Conservation (phyloP, 805 yeast species). For the Cyberlindnera euphorbiiphila region DNA sequence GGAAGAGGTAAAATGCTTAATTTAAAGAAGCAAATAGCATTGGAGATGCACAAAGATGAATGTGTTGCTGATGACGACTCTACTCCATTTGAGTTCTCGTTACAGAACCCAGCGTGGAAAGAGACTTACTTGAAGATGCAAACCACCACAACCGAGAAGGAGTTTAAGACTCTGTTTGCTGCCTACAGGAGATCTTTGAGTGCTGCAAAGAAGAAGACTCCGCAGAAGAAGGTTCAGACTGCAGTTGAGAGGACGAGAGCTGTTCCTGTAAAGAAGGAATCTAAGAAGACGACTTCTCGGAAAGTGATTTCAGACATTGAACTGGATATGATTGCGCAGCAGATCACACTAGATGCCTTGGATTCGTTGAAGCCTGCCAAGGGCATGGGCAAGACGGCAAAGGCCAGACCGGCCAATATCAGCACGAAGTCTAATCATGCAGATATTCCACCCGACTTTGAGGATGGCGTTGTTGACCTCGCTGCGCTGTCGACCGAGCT, state of each 20-base stretch:
- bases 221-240: too few relatives aligned
- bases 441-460: not conserved
- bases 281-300: not conserved
- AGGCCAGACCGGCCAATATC: too few relatives aligned
- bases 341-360: too few relatives aligned
- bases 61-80: too few relatives aligned
- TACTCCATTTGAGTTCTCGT: constrained; percentile 7
- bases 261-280: not conserved
- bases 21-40: constrained; percentile 7
- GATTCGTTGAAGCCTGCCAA: too few relatives aligned
- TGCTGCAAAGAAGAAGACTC: not conserved
- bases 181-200: constrained; percentile 2
- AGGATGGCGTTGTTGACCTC: not conserved
- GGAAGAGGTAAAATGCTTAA: constrained; percentile 11
- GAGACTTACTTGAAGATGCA: constrained; percentile 18
- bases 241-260: too few relatives aligned
- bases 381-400: too few relatives aligned
- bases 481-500: not conserved
- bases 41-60: too few relatives aligned
- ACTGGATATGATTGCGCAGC: too few relatives aligned
- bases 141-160: constrained; percentile 5
- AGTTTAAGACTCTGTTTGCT: constrained; percentile 7
- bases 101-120: constrained; percentile 16
- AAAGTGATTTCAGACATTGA: too few relatives aligned
- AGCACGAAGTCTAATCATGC: too few relatives aligned